These are phyloP conservation scores for Podaxis rugospora DNA, from an alignment of 768 basidiomycete species.

Conservation along the genomic window DNA sequence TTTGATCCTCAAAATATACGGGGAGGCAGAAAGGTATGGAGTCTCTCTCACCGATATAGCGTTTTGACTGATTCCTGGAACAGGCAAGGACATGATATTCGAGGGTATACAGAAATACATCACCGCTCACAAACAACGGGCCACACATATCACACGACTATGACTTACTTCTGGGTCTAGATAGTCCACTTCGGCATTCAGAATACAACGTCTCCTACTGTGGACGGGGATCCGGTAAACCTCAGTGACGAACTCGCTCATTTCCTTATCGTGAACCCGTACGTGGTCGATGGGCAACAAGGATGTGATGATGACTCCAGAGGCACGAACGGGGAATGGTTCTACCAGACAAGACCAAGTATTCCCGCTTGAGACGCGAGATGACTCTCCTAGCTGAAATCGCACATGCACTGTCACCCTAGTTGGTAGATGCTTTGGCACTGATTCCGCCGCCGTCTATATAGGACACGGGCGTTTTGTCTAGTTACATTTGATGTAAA, in stretches of 20 bases:
- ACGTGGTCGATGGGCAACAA: constrained; percentile 35
- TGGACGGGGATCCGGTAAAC: background rate
- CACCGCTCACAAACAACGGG: constrained; percentile 27
- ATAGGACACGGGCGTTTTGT: no score
- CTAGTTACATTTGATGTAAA: no score
- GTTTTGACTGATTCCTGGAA: no score
- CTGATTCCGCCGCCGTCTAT: no score
- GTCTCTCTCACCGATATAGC: background rate
- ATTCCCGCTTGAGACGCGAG: constrained; percentile 27
- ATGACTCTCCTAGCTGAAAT: background rate
- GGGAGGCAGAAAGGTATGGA: constrained; percentile 36
- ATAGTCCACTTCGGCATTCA: constrained; percentile 43
- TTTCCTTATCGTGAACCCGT: constrained; percentile 36
- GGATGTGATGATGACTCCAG: constrained; percentile 37
- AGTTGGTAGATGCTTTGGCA: no score
- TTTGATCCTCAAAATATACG: no score
- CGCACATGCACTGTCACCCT: no score
- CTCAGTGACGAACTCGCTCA: constrained; percentile 26
- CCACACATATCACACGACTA: constrained; percentile 38
- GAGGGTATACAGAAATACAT: constrained; percentile 24
- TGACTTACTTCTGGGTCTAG: constrained; percentile 52
- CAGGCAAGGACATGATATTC: constrained; percentile 43
- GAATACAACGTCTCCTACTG: constrained; percentile 23
- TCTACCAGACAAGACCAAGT: constrained; percentile 39
- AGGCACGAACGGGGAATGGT: constrained; percentile 36